Evolutionary conservation across 2,329 filamentous ascomycete species (phyloP), one percentile per base, ranked within the genome.

Genomic region (Cadophora sp.): DNA sequence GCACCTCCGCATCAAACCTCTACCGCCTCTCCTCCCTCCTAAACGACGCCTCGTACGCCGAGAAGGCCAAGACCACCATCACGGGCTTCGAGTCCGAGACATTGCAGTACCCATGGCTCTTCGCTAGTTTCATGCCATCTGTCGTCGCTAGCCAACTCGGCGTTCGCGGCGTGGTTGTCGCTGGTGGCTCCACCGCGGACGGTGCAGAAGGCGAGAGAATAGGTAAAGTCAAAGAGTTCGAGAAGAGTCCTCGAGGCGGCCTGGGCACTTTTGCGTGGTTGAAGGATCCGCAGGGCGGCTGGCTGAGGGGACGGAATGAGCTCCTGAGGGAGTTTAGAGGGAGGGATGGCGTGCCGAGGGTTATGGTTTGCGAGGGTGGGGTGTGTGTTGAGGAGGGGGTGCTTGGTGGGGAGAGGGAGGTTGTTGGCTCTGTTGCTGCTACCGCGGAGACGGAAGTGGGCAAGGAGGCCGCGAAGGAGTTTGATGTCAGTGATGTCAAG

Each of bases 31-130:
- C 88, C 14, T 85, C 85, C 6, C 78, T 97, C 1, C 83, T 97
- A 0, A 86, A 87, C 56, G 88, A 93, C 70, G 81, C 87, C 1
- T 78, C 79, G 2, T 94, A 93, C 75, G 84, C 83, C 0, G 81
- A 82, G 61, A 83, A 89, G 60, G 94, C 93, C 0, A 85, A 86
- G 60, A 86, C 91, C 71, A 96, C 93, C 0, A 88, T 94, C 68
- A 88, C 89, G 67, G 93, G 94, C 0, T 99, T 99, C 72, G 93
- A 97, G 73, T 90, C 92, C 0, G 96, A 99, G 80, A 89, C 97
- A 72, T 83, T 96, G 75, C 94, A 98, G 78, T 94, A 98, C 74
- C 94, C 96, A 0, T 97, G 96, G 84, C 84, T 98, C 1, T 98
- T 96, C 79, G 90, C 92, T 0, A 91, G 91, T 4, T 83, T 98